Conservation (phyloP, 2,329 filamentous ascomycete species). For the Colletotrichum plurivorum region DNA sequence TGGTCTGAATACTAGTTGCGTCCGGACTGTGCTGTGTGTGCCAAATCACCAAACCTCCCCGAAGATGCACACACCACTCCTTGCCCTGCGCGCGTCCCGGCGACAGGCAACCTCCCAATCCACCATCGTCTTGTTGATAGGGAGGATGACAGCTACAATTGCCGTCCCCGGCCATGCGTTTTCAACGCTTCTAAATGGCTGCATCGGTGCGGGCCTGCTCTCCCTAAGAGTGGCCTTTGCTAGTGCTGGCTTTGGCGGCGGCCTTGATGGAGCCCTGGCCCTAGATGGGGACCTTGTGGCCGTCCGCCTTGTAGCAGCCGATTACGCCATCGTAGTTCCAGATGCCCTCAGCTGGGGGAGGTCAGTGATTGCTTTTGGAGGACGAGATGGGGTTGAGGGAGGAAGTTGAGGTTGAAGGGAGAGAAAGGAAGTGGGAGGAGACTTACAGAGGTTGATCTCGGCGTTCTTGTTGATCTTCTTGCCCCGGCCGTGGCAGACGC, state of each 20-base stretch:
- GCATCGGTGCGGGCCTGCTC: neutral
- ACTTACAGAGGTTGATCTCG: constrained; percentile 30
- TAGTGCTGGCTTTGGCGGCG: neutral
- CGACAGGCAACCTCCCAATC: too few relatives aligned
- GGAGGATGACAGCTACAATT: too few relatives aligned
- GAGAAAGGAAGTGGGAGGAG: too few relatives aligned
- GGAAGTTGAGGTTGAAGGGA: too few relatives aligned
- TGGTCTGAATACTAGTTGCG: too few relatives aligned
- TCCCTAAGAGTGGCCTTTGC: neutral
- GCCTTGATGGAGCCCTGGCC: neutral
- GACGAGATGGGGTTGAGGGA: neutral
- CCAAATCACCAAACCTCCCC: too few relatives aligned
- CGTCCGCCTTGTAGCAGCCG: neutral
- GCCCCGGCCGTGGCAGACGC: neutral
- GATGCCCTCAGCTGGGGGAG: constrained; percentile 19
- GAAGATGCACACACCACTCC: too few relatives aligned
- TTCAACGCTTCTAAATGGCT: too few relatives aligned
- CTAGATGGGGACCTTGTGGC: neutral
- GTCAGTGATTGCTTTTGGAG: neutral
- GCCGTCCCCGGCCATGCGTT: too few relatives aligned
- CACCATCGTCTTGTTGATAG: too few relatives aligned
- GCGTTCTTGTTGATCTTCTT: neutral
- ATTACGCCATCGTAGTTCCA: constrained; percentile 25
- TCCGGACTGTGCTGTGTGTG: too few relatives aligned
- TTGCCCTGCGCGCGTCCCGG: too few relatives aligned